These are phyloP conservation scores for Sporormia fimetaria DNA, from an alignment of 495 filamentous ascomycete species.

Conservation along the genomic window DNA sequence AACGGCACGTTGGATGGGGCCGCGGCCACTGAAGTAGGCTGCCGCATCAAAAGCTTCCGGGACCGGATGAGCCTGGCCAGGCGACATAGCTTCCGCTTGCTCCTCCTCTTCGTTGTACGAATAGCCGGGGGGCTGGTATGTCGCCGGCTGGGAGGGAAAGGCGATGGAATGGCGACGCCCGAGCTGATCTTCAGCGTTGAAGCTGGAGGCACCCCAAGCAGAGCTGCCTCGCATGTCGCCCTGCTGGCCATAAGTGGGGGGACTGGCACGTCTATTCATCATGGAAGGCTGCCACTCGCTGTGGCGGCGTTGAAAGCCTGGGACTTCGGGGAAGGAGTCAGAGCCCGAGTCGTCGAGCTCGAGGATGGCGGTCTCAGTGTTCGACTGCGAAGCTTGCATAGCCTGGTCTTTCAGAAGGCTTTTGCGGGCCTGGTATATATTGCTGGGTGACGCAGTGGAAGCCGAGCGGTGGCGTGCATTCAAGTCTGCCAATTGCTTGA, in stretches of 20 bases:
- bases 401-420: not conserved
- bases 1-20: slow-evolving; percentile 13
- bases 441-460: slow-evolving; percentile 12
- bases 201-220: slow-evolving; percentile 89
- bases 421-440: slow-evolving; percentile 2
- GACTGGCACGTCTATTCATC: not conserved
- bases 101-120: slow-evolving; percentile 18
- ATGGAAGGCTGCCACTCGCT: too few species aligned
- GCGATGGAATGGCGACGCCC: slow-evolving; percentile 96
- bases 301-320: too few species aligned
- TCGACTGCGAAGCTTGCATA: not conserved
- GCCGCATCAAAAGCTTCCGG: slow-evolving; percentile 9
- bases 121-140: slow-evolving; percentile 1
- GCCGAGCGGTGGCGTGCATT: slow-evolving; percentile 19
- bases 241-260: slow-evolving; percentile 9
- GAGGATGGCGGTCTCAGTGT: slow-evolving; percentile 21
- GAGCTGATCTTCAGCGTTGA: slow-evolving; percentile 60
- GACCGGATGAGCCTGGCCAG: not conserved
- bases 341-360: slow-evolving; percentile 24
- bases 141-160: slow-evolving; percentile 36
- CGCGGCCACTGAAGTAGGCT: slow-evolving; percentile 21
- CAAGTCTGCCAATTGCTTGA: slow-evolving; percentile 33
- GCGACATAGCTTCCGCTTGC: not conserved
- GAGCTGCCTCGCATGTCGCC: slow-evolving; percentile 39
- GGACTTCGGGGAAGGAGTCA: too few species aligned